Evolutionary conservation across 306 rosid genomes (phyloP), one percentile per base, ranked within the genome.

Genomic region (Neltuma alba): DNA sequence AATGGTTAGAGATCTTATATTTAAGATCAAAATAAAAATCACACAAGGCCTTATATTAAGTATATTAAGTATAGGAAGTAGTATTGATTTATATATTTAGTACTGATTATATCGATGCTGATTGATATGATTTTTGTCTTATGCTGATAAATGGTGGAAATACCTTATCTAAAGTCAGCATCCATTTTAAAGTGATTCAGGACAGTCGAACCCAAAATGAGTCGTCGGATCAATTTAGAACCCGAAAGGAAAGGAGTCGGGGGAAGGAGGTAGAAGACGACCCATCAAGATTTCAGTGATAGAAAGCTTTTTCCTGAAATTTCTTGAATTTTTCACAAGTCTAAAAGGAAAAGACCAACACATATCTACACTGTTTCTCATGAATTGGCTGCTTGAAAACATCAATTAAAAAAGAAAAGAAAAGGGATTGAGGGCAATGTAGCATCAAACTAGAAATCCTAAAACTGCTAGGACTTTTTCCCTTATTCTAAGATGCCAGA

Each of bases 281-380:
- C 37, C 36, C 38, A 33, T 41, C 41, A 33, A 79, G 47, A 69
- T 30, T 48, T 69, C 45, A 36, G 64, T 72, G 80, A 83, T 6
- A 84, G 83, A 74, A 70, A 37, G 72, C 67, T 52, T 48, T 31
- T 79, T 45, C 20, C 73, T 61, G 72, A 58, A 71, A 82, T 73
- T 82, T 80, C 85, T 87, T 81, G 72, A 67, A 67, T 67, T 67
- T 21, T 52, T 38, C 72, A 12, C 0, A 4, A 67, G 33, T 67
- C 72, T 38, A 10, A 23, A 40, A 2, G 14, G 72, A 40, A 40
- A 38, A 38, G 1, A 67, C 40, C n/a, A 40, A 40, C 5, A 40
- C 33, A 67, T 40, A 67, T 67, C 18, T 38, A 66, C 72, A 66
- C 37, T 38, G 48, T 66, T 66, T 37, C 72, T 38, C 34, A 69